Evolutionary conservation across 148 eudicot species (phyloP), one percentile per base, ranked within the genome.

Genomic region (Chenopodium suecicum): DNA sequence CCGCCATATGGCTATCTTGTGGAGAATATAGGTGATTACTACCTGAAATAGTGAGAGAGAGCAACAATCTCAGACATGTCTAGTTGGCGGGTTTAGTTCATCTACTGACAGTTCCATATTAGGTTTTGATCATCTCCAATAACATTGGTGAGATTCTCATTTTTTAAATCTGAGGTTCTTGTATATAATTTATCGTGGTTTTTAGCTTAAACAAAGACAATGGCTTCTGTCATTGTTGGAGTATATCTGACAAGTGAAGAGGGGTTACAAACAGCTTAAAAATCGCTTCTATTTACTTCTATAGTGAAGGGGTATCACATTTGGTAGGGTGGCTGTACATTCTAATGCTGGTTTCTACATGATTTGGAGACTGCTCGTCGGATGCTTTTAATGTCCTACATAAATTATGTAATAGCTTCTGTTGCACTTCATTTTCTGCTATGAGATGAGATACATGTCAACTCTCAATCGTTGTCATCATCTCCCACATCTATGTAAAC

Each of bases 1-100:
- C 87, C 85, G 32, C 90, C 91, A 9, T 88, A 85, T 78, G 89
- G 88, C 66, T 95, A 91, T 84, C 92, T 92, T 66, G 92, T 87
- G 29, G 96, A 92, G 75, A 85, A 90, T 78, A 58, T 87, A 70
- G 81, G 82, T 75, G 97, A 90, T 73, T 91, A 91, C 78, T 92
- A 89, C 81, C 67, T 84, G 29, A 91, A 89, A 71, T 91, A 85
- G 74, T 68, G 16, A 56, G 68, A 82, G 67, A 52, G 77, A 67
- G 44, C 75, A 20, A 41, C 50, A 9, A 67, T 22, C 65, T 46
- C 22, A 9, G 74, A 80, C 67, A 68, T 67, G 64, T 62, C 68
- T 73, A 69, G 73, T 77, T 77, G 84, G 78, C 22, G 82, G 78
- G 47, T 62, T 68, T 77, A 74, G 37, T 80, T 81, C 66, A 69